Evolutionary conservation across 2,329 filamentous ascomycete genomes (phyloP), one percentile per base, ranked within the genome.

Genomic region (Niveomyces coronatus): DNA sequence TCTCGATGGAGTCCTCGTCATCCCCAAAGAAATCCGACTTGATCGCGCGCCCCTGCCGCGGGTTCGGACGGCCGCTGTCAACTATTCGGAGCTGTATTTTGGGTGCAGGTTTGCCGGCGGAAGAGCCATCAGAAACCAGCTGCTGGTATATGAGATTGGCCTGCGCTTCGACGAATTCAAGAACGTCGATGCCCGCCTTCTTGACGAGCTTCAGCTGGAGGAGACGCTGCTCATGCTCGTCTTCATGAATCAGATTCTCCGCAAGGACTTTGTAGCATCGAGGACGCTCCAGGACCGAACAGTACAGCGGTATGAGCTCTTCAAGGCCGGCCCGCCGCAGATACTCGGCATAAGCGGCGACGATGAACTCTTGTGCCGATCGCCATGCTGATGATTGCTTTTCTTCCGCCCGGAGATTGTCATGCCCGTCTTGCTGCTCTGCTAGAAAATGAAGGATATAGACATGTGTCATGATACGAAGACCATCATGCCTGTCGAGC

Each of bases 251-350:
- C 39, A 95, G 64, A 40, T 93, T 82, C 37, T 76, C 74, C 41
- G 81, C 85, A 34, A 98, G 69, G 13, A 81, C 79, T 39, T 78
- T 72, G 48, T 86, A 79, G 44, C 73, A 71, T 45, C 81, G 71
- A 10, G 75, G 65, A 6, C 68, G 63, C 9, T 75, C 69, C 10
- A 98, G 67, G 49, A 85, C 80, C 8, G 86, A 86, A 45, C 85
- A 88, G 57, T 98, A 98, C 1, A 94, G 65, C 1, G 91, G 88
- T 39, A 94, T 82, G 29, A 91, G 63, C 45, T 89, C 80, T 42
- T 82, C 76, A 39, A 91, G 75, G 23, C 78, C 76, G 13, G 76
- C 74, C 32, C 82, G 69, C 30, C 84, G 77, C 26, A 98, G 63
- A 44, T 83, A 79, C 49, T 83, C 82, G 39, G 93, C 82, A 55